Evolutionary conservation across 768 basidiomycete genomes (phyloP).

Genomic region (Agaricus blazei): DNA sequence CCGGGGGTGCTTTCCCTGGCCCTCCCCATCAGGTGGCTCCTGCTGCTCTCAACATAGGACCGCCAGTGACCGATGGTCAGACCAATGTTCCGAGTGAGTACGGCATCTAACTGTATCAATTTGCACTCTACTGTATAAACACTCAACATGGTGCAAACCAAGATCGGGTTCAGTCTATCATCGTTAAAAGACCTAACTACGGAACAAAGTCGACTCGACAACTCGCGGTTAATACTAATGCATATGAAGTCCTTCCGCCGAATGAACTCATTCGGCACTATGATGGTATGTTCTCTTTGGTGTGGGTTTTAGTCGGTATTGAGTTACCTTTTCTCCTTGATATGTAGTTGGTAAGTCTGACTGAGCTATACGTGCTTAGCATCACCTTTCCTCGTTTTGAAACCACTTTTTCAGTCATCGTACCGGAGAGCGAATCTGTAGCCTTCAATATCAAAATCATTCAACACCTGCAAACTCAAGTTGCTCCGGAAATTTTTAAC

Average conservation of each 20-base stretch:
- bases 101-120: neutral
- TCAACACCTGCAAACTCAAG: constrained; percentile 49
- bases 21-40: constrained; percentile 19
- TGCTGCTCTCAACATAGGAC: neutral
- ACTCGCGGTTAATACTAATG: constrained; percentile 47
- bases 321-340: constrained; percentile 10
- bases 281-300: constrained; percentile 50
- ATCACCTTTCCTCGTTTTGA: constrained; percentile 39
- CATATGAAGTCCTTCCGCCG: constrained; percentile 58
- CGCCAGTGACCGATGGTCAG: neutral
- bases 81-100: constrained; percentile 4
- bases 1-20: constrained; percentile 22
- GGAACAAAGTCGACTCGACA: constrained; percentile 44
- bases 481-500: constrained; percentile 63
- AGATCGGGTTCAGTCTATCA: constrained; percentile 45
- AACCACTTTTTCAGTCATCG: constrained; percentile 55
- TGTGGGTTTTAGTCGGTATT: constrained; percentile 1
- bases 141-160: neutral
- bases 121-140: neutral
- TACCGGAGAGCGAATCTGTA: constrained; percentile 42
- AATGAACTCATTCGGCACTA: constrained; percentile 69
- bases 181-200: constrained; percentile 64
- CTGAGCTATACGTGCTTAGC: neutral
- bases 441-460: constrained; percentile 62
- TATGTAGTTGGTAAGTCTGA: constrained; percentile 37